Percentiles rank a stretch among this genome's conserved stretches.
Conservation (phyloP, 306 rosid genomes). For the Dalbergia cultrata region DNA sequence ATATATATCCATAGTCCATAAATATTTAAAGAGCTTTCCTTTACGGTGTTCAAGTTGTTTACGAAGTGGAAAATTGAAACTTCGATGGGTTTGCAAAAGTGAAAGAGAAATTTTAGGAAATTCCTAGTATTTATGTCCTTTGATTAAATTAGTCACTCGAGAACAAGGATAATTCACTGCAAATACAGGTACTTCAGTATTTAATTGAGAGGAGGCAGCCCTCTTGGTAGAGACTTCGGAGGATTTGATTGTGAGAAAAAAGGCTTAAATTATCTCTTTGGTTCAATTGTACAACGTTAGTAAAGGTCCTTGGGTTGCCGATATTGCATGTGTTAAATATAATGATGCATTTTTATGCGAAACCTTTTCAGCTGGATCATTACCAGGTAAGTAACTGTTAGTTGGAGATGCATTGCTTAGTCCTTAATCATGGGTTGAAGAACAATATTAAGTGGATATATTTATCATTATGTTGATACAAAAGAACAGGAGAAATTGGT, state of each 20-base stretch:
- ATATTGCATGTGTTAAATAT: background rate
- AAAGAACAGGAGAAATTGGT: background rate
- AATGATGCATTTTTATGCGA: background rate
- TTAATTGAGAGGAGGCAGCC: slow-evolving; percentile 11
- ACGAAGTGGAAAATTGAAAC: slow-evolving; percentile 9
- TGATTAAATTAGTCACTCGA: background rate
- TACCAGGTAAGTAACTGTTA: background rate
- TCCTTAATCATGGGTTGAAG: too few species aligned
- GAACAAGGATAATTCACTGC: background rate
- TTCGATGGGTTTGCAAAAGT: background rate
- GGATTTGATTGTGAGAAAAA: background rate
- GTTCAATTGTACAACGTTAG: background rate
- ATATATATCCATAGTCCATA: slow-evolving; percentile 17
- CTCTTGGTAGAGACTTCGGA: background rate
- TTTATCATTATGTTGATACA: too few species aligned
- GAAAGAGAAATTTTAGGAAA: background rate
- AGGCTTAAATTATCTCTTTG: background rate
- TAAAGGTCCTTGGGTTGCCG: background rate
- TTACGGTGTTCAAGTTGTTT: background rate
- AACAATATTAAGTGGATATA: too few species aligned
- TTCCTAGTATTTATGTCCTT: background rate
- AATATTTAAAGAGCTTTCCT: background rate
- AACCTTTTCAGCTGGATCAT: background rate
- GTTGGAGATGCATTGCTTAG: background rate
- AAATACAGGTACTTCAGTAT: background rate